Evolutionary conservation across 1,284 basidiomycete genomes (phyloP).

Genomic region (Cryptococcus hybrid): DNA sequence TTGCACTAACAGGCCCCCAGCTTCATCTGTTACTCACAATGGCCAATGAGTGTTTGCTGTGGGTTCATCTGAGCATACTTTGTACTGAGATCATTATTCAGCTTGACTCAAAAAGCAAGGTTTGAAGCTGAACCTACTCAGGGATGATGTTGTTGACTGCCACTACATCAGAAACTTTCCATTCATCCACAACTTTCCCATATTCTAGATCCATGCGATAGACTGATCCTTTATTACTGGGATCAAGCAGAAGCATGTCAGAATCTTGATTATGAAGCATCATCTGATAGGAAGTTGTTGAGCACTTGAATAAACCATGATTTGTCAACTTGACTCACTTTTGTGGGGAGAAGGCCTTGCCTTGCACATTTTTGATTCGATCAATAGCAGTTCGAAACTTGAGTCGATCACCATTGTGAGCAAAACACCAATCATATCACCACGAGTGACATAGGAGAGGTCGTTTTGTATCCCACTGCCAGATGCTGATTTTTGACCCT

Average conservation of each 20-base stretch:
- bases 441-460: conserved; percentile 91
- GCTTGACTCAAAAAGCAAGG: background rate
- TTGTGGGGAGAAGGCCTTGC: conserved; percentile 79
- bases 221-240: conserved; percentile 75
- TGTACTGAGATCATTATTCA: conserved; percentile 48
- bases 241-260: conserved; percentile 93
- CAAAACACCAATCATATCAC: conserved; percentile 98
- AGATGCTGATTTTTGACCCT: conserved; percentile 77
- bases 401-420: conserved; percentile 73
- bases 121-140: conserved; percentile 50
- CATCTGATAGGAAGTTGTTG: conserved; percentile 57
- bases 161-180: conserved; percentile 91
- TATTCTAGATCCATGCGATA: conserved; percentile 93
- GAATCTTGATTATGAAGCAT: conserved; percentile 98
- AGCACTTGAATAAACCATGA: background rate
- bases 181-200: conserved; percentile 97
- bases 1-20: background rate
- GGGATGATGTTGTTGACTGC: conserved; percentile 87
- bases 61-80: conserved; percentile 95
- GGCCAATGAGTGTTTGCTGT: conserved; percentile 89
- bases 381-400: conserved; percentile 88
- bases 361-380: conserved; percentile 75
- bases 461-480: conserved; percentile 94
- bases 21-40: conserved; percentile 34
- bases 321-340: conserved; percentile 57